Evolutionary conservation across 495 filamentous ascomycete genomes (phyloP), one percentile per base, ranked within the genome.

Genomic region (Trichoderma asperelloides): DNA sequence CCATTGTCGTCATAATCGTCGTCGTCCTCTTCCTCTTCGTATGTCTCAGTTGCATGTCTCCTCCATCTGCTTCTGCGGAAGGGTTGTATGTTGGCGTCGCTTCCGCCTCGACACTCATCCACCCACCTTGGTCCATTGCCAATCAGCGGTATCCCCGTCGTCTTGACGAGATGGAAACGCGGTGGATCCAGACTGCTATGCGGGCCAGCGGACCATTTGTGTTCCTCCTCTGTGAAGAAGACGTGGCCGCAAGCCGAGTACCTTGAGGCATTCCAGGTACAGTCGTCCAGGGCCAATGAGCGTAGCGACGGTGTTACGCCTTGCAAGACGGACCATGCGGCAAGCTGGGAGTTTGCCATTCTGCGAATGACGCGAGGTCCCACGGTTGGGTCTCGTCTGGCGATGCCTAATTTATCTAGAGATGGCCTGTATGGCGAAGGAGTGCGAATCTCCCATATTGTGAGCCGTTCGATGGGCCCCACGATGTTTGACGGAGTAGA

Each of bases 371-470:
- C 81, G 18, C 69, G 75, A 0, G 87, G 86, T 0, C 81, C 78
- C 21, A 68, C 65, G 3, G 68, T 66, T 0, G 69, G 37, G 15
- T 72, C 74, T 12, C 77, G 78, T 12, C 77, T 76, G 12, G 70
- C 70, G 40, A 73, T 71, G 0, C 83, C 81, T 0, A 75, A 78
- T 4, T 83, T 83, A 70, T 88, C 84, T 40, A 82, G 68, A 0
- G 83, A 87, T 4, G 87, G 84, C 2, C 80, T 78, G 70, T 88
- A 85, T 0, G 78, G 65, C 8, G 84, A 86, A 2, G 80, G 76
- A 0, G 78, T 76, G 1, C 83, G 84, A 65, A 91, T 88, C 63
- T 91, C 86, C 88, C 87, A 91, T 1, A 91, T 77, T n/a, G 80
- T 81, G 18, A 90, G 71, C 25, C 84, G 82, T 70, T 91, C 88